Evolutionary conservation across 306 rosid species (phyloP).

Genomic region (Vigna nakashimae): DNA sequence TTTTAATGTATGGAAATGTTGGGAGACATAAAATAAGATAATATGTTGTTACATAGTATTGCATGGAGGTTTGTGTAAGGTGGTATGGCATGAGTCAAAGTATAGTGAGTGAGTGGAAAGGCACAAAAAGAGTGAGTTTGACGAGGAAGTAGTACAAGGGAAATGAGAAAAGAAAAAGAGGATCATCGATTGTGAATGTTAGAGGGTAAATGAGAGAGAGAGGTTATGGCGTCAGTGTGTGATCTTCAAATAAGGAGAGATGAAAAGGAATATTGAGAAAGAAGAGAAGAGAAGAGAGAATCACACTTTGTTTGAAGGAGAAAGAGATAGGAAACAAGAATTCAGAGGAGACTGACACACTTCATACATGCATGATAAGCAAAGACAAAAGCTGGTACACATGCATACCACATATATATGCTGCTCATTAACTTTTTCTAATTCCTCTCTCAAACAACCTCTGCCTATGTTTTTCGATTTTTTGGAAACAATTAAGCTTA

Average conservation of each 20-base stretch:
- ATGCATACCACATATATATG: no score
- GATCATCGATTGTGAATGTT: neutral
- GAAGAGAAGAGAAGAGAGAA: neutral
- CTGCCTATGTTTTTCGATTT: no score
- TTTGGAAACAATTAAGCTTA: no score
- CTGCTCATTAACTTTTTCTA: no score
- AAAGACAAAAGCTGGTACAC: neutral
- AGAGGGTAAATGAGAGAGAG: constrained; percentile 3
- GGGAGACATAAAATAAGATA: neutral
- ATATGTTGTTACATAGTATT: neutral
- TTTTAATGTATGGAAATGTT: constrained; percentile 10
- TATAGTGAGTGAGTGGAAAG: constrained; percentile 20
- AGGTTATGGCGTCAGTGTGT: neutral
- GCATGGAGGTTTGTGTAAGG: constrained; percentile 28
- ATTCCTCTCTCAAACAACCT: no score
- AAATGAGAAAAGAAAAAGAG: neutral
- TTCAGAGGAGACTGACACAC: constrained; percentile 11
- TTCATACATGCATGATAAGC: constrained; percentile 19
- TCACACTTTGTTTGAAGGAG: constrained; percentile 26
- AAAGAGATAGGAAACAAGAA: neutral
- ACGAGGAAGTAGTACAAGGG: no score
- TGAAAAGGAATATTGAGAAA: neutral
- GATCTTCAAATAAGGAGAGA: neutral
- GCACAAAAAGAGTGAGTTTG: constrained; percentile 38
- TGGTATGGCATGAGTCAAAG: constrained; percentile 21